These are phyloP conservation scores for Arthrobotrys conoides DNA, from an alignment of 2,329 filamentous ascomycete genomes.

Conservation along the genomic window DNA sequence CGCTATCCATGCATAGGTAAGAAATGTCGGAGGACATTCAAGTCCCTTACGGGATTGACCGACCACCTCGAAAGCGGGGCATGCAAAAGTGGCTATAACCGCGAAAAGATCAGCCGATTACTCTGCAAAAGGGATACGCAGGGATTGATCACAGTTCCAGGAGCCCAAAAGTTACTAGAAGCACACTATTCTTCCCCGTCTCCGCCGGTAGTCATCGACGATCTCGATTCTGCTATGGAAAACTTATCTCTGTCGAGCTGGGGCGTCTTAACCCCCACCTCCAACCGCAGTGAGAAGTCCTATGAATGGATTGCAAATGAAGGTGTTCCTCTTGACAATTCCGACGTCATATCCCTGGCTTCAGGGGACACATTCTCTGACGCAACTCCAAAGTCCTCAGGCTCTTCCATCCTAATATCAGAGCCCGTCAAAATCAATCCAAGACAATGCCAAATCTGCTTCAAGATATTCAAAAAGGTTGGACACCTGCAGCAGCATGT, in stretches of 20 bases:
- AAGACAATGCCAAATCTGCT: conserved; percentile 9
- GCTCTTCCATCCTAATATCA: conserved; percentile 3
- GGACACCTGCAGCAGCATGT: conserved; percentile 5
- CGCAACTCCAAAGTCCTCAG: not conserved
- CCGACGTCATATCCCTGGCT: conserved; percentile 11
- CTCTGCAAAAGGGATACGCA: conserved; percentile 35
- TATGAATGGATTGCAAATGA: conserved; percentile 12
- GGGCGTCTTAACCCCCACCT: not conserved
- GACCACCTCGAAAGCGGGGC: conserved; percentile 42
- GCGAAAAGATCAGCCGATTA: conserved; percentile 9
- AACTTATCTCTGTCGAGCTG: not conserved
- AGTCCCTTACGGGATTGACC: not conserved
- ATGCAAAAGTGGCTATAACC: conserved; percentile 20
- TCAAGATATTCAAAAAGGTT: conserved; percentile 3
- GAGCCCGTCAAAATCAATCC: not conserved
- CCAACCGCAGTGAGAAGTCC: not conserved
- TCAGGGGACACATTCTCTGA: not conserved
- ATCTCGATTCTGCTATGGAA: not conserved
- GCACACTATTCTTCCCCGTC: too few species aligned
- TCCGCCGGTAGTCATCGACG: too few species aligned
- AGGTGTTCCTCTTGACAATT: not conserved
- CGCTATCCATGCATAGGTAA: conserved; percentile 25
- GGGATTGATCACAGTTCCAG: conserved; percentile 31
- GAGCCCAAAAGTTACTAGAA: conserved; percentile 16
- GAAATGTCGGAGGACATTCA: conserved; percentile 5